Evolutionary conservation across 2,329 filamentous ascomycete genomes (phyloP), one percentile per base, ranked within the genome.

Genomic region (Zymoseptoria pseudotritici): DNA sequence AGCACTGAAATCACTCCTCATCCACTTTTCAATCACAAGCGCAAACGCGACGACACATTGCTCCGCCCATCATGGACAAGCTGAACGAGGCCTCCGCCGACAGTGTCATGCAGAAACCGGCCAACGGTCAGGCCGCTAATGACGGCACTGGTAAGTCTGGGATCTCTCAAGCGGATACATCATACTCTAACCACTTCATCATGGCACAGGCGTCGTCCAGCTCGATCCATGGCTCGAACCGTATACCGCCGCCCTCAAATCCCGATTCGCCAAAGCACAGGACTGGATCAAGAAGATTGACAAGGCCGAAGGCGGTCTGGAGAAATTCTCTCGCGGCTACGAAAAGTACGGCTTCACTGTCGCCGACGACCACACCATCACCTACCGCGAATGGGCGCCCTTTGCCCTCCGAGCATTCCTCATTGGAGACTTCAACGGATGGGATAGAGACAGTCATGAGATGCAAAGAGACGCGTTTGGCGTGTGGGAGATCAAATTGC

Each of bases 341-440:
- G 91, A 97, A 71, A 87, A 82, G 63, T 96, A 89, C 71, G 94
- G 94, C 58, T 85, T 99, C 76, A 91, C 90, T 67, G 86, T 94
- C 61, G 82, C 87, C 71, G 79, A 84, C 57, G 86, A 96, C 70
- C 90, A 90, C 74, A 91, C 92, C 74, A 91, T 99, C 66, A 80
- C 82, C 60, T 99, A 99, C 76, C 84, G 91, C 67, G 94, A 99
- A 82, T 99, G 94, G 94, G 94, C 94, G 0, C 92, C 94, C 24
- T 95, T 91, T 79, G 93, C 91, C 57, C 80, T 85, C 50, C 82
- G 89, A 70, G 94, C 94, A 55, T 91, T 86, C 73, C 82, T 99
- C 56, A 88, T 96, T 68, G 94, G 94, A 63, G 94, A 97, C 68
- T 99, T 97, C 81, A 99, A 99, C 77, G 84, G 84, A 67, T 99